Evolutionary conservation across 495 filamentous ascomycete genomes (phyloP).

Genomic region (Penicillium ochrochloron): DNA sequence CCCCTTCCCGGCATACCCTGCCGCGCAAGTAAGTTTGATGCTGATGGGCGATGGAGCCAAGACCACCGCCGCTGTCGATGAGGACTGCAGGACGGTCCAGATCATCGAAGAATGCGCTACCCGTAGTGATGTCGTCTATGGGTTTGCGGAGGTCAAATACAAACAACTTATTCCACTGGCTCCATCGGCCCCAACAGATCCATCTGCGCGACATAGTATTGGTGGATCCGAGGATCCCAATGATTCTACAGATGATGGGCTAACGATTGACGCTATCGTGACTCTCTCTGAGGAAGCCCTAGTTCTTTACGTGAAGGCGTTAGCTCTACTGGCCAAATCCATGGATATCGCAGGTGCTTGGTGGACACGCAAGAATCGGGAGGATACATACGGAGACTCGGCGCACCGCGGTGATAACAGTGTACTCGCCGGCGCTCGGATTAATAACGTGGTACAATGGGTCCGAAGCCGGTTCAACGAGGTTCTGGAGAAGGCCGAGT

Average conservation of each 20-base stretch:
- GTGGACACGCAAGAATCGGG: conserved; percentile 80
- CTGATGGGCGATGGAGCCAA: conserved; percentile 70
- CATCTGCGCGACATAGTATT: conserved; percentile 37
- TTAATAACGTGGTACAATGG: conserved; percentile 96
- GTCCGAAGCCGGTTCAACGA: conserved; percentile 93
- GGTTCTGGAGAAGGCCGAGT: conserved; percentile 90
- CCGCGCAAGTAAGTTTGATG: conserved; percentile 60
- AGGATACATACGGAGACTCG: conserved; percentile 60
- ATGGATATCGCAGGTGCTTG: conserved; percentile 95
- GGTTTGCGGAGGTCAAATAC: conserved; percentile 97
- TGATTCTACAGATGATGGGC: conserved; percentile 45
- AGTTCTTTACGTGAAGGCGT: conserved; percentile 92
- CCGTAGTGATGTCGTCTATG: conserved; percentile 91
- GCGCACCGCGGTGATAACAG: conserved; percentile 47
- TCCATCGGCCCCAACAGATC: conserved; percentile 66
- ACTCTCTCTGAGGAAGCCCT: conserved; percentile 91
- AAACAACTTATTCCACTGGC: conserved; percentile 89
- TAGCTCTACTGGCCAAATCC: conserved; percentile 85
- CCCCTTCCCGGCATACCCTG: conserved; percentile 83
- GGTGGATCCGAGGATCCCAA: conserved; percentile 42
- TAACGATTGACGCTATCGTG: conserved; percentile 85
- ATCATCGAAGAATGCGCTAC: conserved; percentile 89
- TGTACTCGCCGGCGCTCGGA: conserved; percentile 66
- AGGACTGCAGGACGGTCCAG: conserved; percentile 78
- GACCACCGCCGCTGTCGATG: conserved; percentile 65